Evolutionary conservation across 1,284 basidiomycete species (phyloP).

Genomic region (Sanghuangporus weigelae): DNA sequence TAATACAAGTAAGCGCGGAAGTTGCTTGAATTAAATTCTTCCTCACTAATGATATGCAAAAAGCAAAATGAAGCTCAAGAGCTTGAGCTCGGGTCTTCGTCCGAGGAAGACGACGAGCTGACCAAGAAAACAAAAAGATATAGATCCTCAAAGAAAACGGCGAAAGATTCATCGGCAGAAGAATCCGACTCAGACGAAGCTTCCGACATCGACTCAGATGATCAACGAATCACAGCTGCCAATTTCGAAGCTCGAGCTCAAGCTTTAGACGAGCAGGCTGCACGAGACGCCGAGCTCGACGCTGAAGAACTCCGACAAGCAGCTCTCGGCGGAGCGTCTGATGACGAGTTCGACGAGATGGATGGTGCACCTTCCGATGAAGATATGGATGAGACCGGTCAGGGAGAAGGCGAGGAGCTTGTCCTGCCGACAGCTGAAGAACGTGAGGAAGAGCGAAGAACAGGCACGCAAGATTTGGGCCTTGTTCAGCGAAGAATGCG

Average conservation of each 20-base stretch:
- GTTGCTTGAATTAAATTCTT: neutral
- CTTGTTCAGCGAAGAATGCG: slow-evolving; percentile 87
- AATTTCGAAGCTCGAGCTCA: slow-evolving; percentile 76
- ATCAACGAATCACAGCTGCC: slow-evolving; percentile 58
- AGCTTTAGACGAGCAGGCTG: slow-evolving; percentile 61
- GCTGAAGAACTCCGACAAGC: slow-evolving; percentile 60
- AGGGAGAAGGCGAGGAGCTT: slow-evolving; percentile 56
- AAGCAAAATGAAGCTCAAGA: slow-evolving; percentile 47
- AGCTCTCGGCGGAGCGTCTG: slow-evolving; percentile 30
- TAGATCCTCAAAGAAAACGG: neutral
- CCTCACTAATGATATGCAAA: neutral
- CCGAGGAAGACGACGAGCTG: slow-evolving; percentile 22
- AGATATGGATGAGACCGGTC: slow-evolving; percentile 54
- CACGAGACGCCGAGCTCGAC: slow-evolving; percentile 65
- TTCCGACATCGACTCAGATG: slow-evolving; percentile 37
- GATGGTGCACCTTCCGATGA: slow-evolving; percentile 52
- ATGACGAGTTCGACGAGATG: slow-evolving; percentile 39
- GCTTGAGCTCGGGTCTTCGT: slow-evolving; percentile 54
- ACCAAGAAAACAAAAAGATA: slow-evolving; percentile 25
- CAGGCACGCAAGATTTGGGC: slow-evolving; percentile 73
- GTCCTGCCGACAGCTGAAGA: slow-evolving; percentile 80
- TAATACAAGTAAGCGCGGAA: slow-evolving; percentile 2
- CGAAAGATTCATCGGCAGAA: neutral
- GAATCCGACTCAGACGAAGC: slow-evolving; percentile 39
- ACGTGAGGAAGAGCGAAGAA: slow-evolving; percentile 70